Evolutionary conservation across 148 eudicot species (phyloP).

Genomic region (Diospyros lotus): DNA sequence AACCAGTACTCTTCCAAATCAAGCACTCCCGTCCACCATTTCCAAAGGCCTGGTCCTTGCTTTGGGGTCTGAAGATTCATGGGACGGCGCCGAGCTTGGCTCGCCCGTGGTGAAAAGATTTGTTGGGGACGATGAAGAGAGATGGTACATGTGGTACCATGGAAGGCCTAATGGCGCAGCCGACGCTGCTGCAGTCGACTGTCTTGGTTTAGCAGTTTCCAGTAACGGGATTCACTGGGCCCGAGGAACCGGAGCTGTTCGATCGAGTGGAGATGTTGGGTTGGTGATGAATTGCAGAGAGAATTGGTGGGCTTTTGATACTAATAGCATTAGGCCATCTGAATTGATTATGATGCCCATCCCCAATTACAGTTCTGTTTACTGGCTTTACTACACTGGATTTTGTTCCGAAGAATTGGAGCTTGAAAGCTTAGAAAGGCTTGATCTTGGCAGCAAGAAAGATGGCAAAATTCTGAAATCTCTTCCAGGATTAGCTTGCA

Average conservation of each 20-base stretch:
- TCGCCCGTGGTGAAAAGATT: slow-evolving; percentile 85
- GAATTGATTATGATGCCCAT: slow-evolving; percentile 57
- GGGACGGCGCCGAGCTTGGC: slow-evolving; percentile 71
- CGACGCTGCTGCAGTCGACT: slow-evolving; percentile 17
- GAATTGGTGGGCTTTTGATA: slow-evolving; percentile 96
- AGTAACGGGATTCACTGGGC: slow-evolving; percentile 86
- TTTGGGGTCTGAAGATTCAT: slow-evolving; percentile 48
- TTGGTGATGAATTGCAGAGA: slow-evolving; percentile 57
- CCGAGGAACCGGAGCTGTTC: slow-evolving; percentile 41
- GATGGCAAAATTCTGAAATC: slow-evolving; percentile 31
- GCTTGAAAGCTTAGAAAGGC: not conserved
- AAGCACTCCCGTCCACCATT: slow-evolving; percentile 18
- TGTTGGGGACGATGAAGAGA: slow-evolving; percentile 75
- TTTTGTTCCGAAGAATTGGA: slow-evolving; percentile 50
- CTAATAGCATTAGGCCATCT: slow-evolving; percentile 46
- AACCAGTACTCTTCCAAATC: slow-evolving; percentile 18
- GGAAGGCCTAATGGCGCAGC: slow-evolving; percentile 35
- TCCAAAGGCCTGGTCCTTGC: slow-evolving; percentile 67
- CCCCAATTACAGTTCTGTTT: slow-evolving; percentile 69
- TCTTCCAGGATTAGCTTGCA: slow-evolving; percentile 81
- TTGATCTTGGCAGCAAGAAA: not conserved
- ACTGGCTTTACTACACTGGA: slow-evolving; percentile 91
- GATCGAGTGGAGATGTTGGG: slow-evolving; percentile 48
- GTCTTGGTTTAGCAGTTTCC: slow-evolving; percentile 69
- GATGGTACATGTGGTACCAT: slow-evolving; percentile 92